Evolutionary conservation across 495 filamentous ascomycete genomes (phyloP).

Genomic region (Podospora conica): DNA sequence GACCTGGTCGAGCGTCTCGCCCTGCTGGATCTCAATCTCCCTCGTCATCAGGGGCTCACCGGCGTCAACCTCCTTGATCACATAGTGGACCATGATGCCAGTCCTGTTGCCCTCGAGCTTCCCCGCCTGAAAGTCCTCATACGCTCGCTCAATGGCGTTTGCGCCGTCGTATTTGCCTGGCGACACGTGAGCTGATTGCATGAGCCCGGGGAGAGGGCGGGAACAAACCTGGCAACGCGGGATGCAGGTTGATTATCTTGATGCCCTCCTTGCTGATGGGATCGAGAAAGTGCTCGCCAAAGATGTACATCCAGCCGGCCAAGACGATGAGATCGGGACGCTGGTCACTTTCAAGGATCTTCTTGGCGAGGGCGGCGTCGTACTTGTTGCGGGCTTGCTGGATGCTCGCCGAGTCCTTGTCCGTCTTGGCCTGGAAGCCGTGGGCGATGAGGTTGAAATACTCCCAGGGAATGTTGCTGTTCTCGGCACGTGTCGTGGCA

Average conservation of each 20-base stretch:
- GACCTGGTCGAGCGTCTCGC: slow-evolving; percentile 59
- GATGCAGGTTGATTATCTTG: slow-evolving; percentile 82
- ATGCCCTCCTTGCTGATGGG: slow-evolving; percentile 56
- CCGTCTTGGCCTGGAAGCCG: slow-evolving; percentile 49
- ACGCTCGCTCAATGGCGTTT: slow-evolving; percentile 71
- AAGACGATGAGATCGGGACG: slow-evolving; percentile 64
- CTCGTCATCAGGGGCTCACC: slow-evolving; percentile 66
- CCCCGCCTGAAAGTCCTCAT: slow-evolving; percentile 64
- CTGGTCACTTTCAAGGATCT: slow-evolving; percentile 53
- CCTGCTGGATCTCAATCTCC: slow-evolving; percentile 64
- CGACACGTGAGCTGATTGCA: background rate
- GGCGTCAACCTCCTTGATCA: slow-evolving; percentile 78
- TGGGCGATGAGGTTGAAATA: slow-evolving; percentile 80
- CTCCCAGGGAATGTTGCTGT: slow-evolving; percentile 65
- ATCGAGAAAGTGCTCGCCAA: slow-evolving; percentile 45
- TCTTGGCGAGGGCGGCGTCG: slow-evolving; percentile 69
- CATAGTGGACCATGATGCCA: slow-evolving; percentile 91
- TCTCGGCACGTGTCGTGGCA: slow-evolving; percentile 66
- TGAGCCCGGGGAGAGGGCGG: too few species aligned
- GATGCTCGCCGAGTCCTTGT: slow-evolving; percentile 47
- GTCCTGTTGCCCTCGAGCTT: slow-evolving; percentile 63
- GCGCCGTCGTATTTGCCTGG: slow-evolving; percentile 68
- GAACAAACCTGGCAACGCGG: slow-evolving; percentile 53
- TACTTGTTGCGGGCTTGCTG: slow-evolving; percentile 61
- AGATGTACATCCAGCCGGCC: slow-evolving; percentile 64